Percentiles rank a stretch among this genome's conserved stretches.
Evolutionary conservation across 352 stramenopile species (phyloP).

Genomic region (Aphanomyces cochlioides): DNA sequence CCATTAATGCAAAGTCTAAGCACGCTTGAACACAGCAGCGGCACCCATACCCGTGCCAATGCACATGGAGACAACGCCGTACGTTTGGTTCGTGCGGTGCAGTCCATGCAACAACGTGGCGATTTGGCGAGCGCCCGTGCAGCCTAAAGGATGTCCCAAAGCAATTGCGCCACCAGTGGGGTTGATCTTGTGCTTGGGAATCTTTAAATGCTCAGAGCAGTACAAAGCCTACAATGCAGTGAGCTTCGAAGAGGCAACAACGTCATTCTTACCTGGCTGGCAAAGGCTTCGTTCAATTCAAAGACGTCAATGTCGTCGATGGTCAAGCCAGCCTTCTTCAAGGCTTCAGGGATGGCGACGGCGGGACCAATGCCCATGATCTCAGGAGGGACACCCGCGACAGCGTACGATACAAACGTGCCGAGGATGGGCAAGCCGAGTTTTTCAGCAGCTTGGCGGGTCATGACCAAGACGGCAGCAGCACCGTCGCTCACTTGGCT

Average conservation of each 20-base stretch:
- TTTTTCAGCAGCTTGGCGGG: slow-evolving; percentile 67
- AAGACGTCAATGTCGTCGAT: slow-evolving; percentile 85
- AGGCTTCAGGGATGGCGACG: slow-evolving; percentile 68
- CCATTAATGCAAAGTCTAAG: slow-evolving; percentile 25
- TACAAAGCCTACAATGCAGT: slow-evolving; percentile 52
- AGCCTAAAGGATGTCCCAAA: slow-evolving; percentile 86
- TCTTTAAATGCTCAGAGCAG: slow-evolving; percentile 71
- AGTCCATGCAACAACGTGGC: slow-evolving; percentile 91
- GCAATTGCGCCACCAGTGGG: slow-evolving; percentile 88
- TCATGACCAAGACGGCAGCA: slow-evolving; percentile 84
- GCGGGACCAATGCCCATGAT: slow-evolving; percentile 86
- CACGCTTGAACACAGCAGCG: slow-evolving; percentile 88
- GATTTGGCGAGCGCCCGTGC: slow-evolving; percentile 86
- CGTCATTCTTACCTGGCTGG: slow-evolving; percentile 45
- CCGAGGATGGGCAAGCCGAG: slow-evolving; percentile 79
- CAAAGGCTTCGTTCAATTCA: slow-evolving; percentile 92
- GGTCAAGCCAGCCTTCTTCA: slow-evolving; percentile 63
- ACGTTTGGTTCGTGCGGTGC: slow-evolving; percentile 76
- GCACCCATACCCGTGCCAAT: slow-evolving; percentile 94
- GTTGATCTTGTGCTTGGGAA: slow-evolving; percentile 84
- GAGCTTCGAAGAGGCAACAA: not conserved
- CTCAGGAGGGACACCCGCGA: slow-evolving; percentile 76
- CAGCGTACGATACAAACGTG: slow-evolving; percentile 80
- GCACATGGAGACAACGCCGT: slow-evolving; percentile 93
- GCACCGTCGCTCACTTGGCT: slow-evolving; percentile 88